Evolutionary conservation across 306 rosid genomes (phyloP).

Genomic region (Malus asiatica): DNA sequence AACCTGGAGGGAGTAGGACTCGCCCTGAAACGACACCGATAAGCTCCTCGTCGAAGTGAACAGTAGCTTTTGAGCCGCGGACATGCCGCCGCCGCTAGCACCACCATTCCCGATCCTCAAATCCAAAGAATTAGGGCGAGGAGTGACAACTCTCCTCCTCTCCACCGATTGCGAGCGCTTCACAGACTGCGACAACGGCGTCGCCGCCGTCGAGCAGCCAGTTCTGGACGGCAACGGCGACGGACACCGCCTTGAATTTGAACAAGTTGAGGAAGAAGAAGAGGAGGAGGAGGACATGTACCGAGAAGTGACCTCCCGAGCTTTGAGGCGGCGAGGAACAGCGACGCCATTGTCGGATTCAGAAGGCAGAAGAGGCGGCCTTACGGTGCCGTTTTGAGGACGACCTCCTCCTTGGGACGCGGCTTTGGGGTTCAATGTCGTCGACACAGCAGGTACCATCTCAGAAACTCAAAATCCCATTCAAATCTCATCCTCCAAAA

Average conservation of each 20-base stretch:
- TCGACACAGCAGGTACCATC: conserved; percentile 76
- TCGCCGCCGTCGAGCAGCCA: conserved; percentile 17
- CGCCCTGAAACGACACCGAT: conserved; percentile 89
- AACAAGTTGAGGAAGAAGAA: conserved; percentile 18
- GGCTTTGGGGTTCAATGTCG: conserved; percentile 45
- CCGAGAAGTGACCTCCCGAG: conserved; percentile 72
- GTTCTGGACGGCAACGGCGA: conserved; percentile 59
- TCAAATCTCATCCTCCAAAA: conserved; percentile 27
- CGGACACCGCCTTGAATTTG: conserved; percentile 39
- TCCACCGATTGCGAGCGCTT: conserved; percentile 63
- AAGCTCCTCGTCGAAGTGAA: conserved; percentile 79
- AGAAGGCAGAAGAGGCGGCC: conserved; percentile 72
- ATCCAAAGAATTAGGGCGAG: conserved; percentile 40
- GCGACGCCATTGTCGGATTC: conserved; percentile 69
- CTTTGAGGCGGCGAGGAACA: conserved; percentile 46
- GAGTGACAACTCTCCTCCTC: conserved; percentile 48
- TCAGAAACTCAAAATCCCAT: conserved; percentile 8
- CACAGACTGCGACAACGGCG: conserved; percentile 18
- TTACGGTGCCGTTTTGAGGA: conserved; percentile 35
- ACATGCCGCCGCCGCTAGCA: conserved; percentile 28
- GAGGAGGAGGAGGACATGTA: conserved; percentile 54
- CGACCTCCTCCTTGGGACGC: conserved; percentile 33
- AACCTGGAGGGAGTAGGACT: conserved; percentile 76
- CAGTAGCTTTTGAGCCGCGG: conserved; percentile 66
- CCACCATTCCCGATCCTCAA: conserved; percentile 23